phyloP scores from a whole-genome alignment of 192 early-diverging fungal genomes.

The Obelidium mucronatum region DNA sequence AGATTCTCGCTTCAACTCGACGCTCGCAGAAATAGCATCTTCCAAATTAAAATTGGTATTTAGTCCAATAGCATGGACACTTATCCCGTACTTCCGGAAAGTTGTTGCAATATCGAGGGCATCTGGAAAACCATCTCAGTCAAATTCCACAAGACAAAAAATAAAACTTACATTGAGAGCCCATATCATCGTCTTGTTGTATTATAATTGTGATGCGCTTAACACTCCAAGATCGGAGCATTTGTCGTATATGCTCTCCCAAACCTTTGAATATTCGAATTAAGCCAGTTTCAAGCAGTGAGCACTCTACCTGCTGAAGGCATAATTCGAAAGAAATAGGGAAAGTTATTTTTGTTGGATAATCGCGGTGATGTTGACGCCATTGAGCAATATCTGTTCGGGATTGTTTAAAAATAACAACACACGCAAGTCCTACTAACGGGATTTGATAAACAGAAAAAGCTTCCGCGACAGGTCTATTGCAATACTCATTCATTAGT shows the following conservation, averaged over 20 bases:
- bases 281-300: neutral
- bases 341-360: slow-evolving; percentile 18
- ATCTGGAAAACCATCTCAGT: neutral
- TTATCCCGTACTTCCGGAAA: neutral
- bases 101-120: neutral
- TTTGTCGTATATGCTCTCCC: slow-evolving; percentile 17
- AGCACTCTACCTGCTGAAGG: slow-evolving; percentile 1
- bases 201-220: slow-evolving; percentile 2
- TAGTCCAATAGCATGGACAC: neutral
- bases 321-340: slow-evolving; percentile 9
- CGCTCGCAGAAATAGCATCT: neutral
- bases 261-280: neutral
- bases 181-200: slow-evolving; percentile 23
- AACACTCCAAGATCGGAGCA: slow-evolving; percentile 14
- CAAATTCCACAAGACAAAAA: neutral
- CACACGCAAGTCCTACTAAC: too few species aligned
- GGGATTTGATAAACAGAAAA: neutral
- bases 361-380: slow-evolving; percentile 17
- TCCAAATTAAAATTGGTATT: neutral
- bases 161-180: slow-evolving; percentile 1
- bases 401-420: too few species aligned
- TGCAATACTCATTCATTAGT: neutral
- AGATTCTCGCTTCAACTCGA: neutral
- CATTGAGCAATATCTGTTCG: slow-evolving; percentile 16
- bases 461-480: neutral